A percentile compares a stretch with the other conserved stretches of the same genome.
Evolutionary conservation across 1,139 yeast species (phyloP).

Genomic region (Debaryomycetaceae sp.): DNA sequence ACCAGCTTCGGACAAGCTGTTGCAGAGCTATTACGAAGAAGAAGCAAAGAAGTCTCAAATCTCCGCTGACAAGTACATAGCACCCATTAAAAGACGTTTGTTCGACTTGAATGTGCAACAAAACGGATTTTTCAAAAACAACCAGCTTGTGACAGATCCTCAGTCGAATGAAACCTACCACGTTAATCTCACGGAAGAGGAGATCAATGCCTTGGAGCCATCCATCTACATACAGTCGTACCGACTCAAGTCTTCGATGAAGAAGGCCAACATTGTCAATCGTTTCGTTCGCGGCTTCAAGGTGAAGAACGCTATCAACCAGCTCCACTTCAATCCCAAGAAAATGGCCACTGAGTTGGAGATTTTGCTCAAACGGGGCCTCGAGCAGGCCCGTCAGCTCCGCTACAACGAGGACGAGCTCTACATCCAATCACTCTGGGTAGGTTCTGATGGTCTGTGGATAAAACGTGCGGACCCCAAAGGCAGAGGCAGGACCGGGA

Average conservation of each 20-base stretch:
- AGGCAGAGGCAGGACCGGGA: constrained; percentile 89
- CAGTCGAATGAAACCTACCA: constrained; percentile 48
- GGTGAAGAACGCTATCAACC: constrained; percentile 81
- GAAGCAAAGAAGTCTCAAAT: constrained; percentile 28
- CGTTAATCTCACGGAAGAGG: constrained; percentile 56
- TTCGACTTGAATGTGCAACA: constrained; percentile 58
- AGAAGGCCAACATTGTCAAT: constrained; percentile 80
- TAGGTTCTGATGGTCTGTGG: constrained; percentile 83
- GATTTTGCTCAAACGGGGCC: constrained; percentile 67
- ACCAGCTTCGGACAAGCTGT: constrained; percentile 30
- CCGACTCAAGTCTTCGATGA: constrained; percentile 80
- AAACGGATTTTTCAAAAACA: constrained; percentile 75
- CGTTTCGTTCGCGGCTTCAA: constrained; percentile 70
- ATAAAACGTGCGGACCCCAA: constrained; percentile 72
- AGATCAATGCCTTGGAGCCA: constrained; percentile 80
- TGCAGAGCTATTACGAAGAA: constrained; percentile 31
- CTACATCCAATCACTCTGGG: constrained; percentile 84
- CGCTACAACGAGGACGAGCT: constrained; percentile 60
- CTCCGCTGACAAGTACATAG: constrained; percentile 38
- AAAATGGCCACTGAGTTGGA: constrained; percentile 78
- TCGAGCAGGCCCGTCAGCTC: constrained; percentile 62
- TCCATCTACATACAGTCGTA: constrained; percentile 72
- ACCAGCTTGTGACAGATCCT: constrained; percentile 48
- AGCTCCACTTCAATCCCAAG: constrained; percentile 84
- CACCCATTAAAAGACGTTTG: constrained; percentile 71